Conservation (phyloP, 257 asterid species). For the Gentiana dahurica region DNA sequence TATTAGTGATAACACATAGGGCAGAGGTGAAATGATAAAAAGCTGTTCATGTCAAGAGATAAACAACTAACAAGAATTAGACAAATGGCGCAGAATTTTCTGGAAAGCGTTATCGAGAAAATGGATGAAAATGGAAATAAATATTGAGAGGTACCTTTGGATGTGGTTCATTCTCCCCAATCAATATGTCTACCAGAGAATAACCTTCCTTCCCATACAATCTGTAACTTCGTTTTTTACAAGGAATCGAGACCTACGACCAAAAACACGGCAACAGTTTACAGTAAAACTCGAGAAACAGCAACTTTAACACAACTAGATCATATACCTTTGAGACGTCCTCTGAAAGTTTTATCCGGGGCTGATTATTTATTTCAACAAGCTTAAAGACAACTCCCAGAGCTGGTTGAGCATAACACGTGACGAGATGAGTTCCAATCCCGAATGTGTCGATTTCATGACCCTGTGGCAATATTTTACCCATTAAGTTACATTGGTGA, state of each 20-base stretch:
- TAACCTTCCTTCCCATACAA: constrained; percentile 88
- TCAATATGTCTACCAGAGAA: constrained; percentile 92
- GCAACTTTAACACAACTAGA: constrained; percentile 7
- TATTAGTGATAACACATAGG: no score
- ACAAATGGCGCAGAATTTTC: background rate
- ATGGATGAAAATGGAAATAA: background rate
- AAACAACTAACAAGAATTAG: background rate
- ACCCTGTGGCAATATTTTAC: constrained; percentile 45
- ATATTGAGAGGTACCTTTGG: constrained; percentile 54
- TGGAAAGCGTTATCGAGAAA: constrained; percentile 2
- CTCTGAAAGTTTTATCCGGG: constrained; percentile 95
- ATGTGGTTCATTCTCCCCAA: constrained; percentile 81
- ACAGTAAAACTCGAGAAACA: constrained; percentile 1
- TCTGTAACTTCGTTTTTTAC: constrained; percentile 89
- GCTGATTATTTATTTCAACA: constrained; percentile 91
- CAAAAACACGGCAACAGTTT: constrained; percentile 12
- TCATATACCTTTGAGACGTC: constrained; percentile 88
- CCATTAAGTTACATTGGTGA: background rate
- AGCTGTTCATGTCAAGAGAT: background rate
- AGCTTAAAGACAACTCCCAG: constrained; percentile 92
- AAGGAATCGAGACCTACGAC: constrained; percentile 91
- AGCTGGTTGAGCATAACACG: constrained; percentile 98
- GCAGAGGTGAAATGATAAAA: background rate
- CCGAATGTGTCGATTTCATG: constrained; percentile 94
- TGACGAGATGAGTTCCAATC: constrained; percentile 92